A percentile compares a stretch with the other conserved stretches of the same genome.
phyloP scores from a whole-genome alignment of 2,329 filamentous ascomycete genomes.

The Trichoderma lentiforme region DNA sequence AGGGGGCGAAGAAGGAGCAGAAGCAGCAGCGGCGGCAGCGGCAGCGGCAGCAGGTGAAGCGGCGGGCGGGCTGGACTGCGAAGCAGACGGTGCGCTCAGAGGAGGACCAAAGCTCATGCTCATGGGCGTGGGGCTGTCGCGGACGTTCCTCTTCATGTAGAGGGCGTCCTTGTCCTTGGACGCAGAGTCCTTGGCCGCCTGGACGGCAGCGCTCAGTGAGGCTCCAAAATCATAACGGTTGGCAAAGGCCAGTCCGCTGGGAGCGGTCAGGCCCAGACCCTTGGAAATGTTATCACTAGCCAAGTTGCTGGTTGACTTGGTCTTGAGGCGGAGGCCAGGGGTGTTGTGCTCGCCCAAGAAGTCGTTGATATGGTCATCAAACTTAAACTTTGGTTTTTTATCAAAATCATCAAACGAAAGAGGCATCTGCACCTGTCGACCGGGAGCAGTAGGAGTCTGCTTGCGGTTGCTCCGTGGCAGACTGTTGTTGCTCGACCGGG shows the following conservation, averaged over 20 bases:
- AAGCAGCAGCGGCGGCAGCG: conserved; percentile 29
- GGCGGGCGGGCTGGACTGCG: conserved; percentile 22
- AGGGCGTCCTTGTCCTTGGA: conserved; percentile 58
- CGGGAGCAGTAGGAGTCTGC: conserved; percentile 36
- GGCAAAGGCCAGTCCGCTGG: conserved; percentile 73
- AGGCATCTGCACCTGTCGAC: conserved; percentile 53
- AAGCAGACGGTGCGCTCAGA: not conserved
- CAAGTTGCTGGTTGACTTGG: conserved; percentile 60
- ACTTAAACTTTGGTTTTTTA: conserved; percentile 55
- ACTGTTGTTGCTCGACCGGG: conserved; percentile 48
- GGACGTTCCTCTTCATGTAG: conserved; percentile 51
- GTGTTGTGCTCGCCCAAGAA: conserved; percentile 60
- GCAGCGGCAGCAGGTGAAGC: conserved; percentile 38
- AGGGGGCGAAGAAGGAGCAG: conserved; percentile 47
- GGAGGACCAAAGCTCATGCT: conserved; percentile 15
- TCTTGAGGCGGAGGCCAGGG: conserved; percentile 66
- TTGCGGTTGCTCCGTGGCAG: conserved; percentile 67
- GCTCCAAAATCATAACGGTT: conserved; percentile 95
- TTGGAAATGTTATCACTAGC: conserved; percentile 59
- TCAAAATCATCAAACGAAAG: conserved; percentile 70
- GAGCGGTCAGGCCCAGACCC: conserved; percentile 48
- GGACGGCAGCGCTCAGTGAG: conserved; percentile 81
- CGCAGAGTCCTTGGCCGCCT: conserved; percentile 63
- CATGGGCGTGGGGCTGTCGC: conserved; percentile 27
- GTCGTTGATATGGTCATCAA: conserved; percentile 58